These are phyloP conservation scores for Sphaerulina vaccinii DNA, from an alignment of 2,329 filamentous ascomycete species.

Conservation along the genomic window DNA sequence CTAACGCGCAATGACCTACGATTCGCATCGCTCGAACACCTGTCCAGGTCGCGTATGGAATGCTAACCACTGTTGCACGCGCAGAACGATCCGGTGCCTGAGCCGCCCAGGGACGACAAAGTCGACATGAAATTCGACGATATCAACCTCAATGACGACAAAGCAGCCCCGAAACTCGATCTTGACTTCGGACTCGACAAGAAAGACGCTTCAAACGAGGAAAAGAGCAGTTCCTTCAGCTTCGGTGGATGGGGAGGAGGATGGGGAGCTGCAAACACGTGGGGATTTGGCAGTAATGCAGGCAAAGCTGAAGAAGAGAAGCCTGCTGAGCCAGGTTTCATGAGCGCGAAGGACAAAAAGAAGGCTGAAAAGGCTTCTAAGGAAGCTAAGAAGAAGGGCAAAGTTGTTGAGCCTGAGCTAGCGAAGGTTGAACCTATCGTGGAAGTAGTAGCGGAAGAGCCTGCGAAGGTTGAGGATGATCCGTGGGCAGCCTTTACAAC, in stretches of 20 bases:
- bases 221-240: conserved; percentile 36
- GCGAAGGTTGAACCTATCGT: conserved; percentile 31
- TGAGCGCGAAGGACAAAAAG: conserved; percentile 36
- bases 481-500: conserved; percentile 33
- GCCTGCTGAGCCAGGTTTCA: conserved; percentile 32
- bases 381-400: conserved; percentile 28
- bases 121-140: conserved; percentile 47
- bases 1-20: conserved; percentile 19
- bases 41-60: conserved; percentile 16
- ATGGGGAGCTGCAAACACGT: conserved; percentile 36
- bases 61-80: conserved; percentile 18
- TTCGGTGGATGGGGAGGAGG: conserved; percentile 38
- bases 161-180: conserved; percentile 47
- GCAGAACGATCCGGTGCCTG: conserved; percentile 32
- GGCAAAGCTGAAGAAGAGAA: conserved; percentile 26
- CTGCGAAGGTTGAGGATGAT: conserved; percentile 34
- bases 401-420: conserved; percentile 18
- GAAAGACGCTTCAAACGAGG: conserved; percentile 26
- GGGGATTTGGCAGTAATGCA: conserved; percentile 34
- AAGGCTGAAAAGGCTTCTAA: conserved; percentile 29
- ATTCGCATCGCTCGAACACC: conserved; percentile 13
- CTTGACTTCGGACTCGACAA: conserved; percentile 43
- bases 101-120: conserved; percentile 27
- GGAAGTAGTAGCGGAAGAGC: conserved; percentile 29
- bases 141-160: conserved; percentile 47